Base-by-base conservation (phyloP, 1,139 yeast species). In the Pichia sp. region DNA sequence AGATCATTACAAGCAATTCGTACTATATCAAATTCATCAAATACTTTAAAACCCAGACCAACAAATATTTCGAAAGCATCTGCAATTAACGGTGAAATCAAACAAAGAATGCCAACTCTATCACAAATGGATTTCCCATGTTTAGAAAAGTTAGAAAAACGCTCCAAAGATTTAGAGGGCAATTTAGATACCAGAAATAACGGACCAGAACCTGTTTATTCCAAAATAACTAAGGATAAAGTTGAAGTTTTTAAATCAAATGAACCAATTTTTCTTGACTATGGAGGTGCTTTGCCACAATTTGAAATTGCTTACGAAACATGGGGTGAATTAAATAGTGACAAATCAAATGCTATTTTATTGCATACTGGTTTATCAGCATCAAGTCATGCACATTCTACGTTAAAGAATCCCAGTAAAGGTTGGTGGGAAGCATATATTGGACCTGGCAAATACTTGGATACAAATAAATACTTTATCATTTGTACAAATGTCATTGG, bases 351-450 rank as follows among this genome's bases (percentile, higher is more conserved):
- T 62, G 85, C 89, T 16, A 76, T 89, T 26, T 70, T 90, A 36
- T 68, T 89, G 9, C 97, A 89, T 61, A 90, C 97, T 0, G 97
- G 97, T 0, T 73, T 89, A 32, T 86, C 95, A 0, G 96, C 97
- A 0, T 85, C 95, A 0, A 86, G 96, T 1, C 97, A 89, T 66
- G 97, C 96, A n/a, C 85, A 79, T 59, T 85, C 96, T 4, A 95
- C 87, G 54, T 70, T 74, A 0, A 71, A 76, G 35, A 89, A 89
- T 63, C 64, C 77, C 3, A 78, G 78, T 54, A 80, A 81, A 7
- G 97, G 97, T 12, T 89, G 97, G 97, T 89, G 97, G 97, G 97
- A 89, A 61, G 75, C 80, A 48, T 89, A 89, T 63, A 88, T 89
- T 50, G 97, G 97, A 0, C 85, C 95, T 0, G 92, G 83, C 5